These are phyloP conservation scores for Suillus placidus DNA, from an alignment of 768 basidiomycete genomes.

Conservation along the genomic window DNA sequence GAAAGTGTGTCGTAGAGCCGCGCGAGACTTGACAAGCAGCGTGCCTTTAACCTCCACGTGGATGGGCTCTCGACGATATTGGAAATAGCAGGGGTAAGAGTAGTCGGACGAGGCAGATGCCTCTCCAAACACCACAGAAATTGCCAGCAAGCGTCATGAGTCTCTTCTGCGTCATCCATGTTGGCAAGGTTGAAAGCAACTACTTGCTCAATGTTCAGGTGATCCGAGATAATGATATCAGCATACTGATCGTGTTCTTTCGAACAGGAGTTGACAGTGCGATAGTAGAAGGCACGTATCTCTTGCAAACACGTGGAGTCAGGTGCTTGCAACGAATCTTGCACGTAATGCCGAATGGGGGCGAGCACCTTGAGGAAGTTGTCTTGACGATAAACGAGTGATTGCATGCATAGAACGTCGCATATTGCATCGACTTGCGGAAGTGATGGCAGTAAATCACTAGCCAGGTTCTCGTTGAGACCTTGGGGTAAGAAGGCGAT, in stretches of 20 bases:
- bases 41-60: neutral
- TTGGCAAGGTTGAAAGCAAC: neutral
- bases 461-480: neutral
- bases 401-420: constrained; percentile 1
- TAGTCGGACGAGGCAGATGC: neutral
- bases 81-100: neutral
- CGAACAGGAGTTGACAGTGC: neutral
- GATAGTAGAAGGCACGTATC: neutral
- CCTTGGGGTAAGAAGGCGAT: constrained; percentile 9
- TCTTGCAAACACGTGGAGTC: neutral
- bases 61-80: neutral
- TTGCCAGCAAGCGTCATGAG: neutral
- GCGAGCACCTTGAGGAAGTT: too few species aligned
- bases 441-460: neutral
- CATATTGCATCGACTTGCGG: neutral
- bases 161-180: neutral
- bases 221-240: constrained; percentile 1
- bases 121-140: neutral
- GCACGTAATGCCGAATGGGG: too few species aligned
- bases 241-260: neutral
- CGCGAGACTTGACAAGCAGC: neutral
- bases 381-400: too few species aligned
- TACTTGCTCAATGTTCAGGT: neutral
- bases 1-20: neutral
- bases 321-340: neutral